Percentiles rank a stretch among this genome's conserved stretches.
Evolutionary conservation across 176 grass and related monocot genomes (phyloP).

Genomic region (Dactylis glomerata): DNA sequence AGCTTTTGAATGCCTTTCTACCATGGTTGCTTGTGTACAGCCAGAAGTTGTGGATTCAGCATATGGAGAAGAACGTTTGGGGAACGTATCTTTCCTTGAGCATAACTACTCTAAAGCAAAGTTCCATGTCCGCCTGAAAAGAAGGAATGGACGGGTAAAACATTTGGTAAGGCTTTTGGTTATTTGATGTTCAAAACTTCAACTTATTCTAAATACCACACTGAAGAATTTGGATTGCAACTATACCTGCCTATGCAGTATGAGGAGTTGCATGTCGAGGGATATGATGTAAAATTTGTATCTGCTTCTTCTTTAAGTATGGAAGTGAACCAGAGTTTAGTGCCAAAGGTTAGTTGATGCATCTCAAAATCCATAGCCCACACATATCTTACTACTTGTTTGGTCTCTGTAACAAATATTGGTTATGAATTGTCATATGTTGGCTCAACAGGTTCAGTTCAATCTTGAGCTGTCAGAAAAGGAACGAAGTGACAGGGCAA

Average conservation of each 20-base stretch:
- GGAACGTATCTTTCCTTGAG: constrained; percentile 48
- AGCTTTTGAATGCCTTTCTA: constrained; percentile 78
- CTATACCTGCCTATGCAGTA: constrained; percentile 33
- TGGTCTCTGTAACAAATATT: constrained; percentile 5
- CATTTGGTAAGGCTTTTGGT: constrained; percentile 54
- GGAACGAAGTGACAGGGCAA: constrained; percentile 70
- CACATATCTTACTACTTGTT: background rate
- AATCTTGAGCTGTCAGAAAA: constrained; percentile 94
- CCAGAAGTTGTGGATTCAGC: constrained; percentile 49
- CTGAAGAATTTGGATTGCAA: background rate
- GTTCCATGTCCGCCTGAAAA: constrained; percentile 64
- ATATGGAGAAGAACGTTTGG: constrained; percentile 38
- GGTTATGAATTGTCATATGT: constrained; percentile 17
- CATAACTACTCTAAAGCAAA: constrained; percentile 69
- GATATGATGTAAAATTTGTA: constrained; percentile 65
- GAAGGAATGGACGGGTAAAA: constrained; percentile 86
- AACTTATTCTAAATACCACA: constrained; percentile 2
- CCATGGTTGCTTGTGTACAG: constrained; percentile 71
- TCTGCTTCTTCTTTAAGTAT: constrained; percentile 41
- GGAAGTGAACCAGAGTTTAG: constrained; percentile 61
- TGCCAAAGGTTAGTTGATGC: constrained; percentile 73
- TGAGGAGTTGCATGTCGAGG: constrained; percentile 63
- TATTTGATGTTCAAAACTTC: background rate
- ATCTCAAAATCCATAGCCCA: background rate
- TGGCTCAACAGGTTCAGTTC: constrained; percentile 73